A percentile compares a stretch with the other conserved stretches of the same genome.
phyloP scores from a whole-genome alignment of 2,329 filamentous ascomycete genomes.

The Colletotrichum sp. region DNA sequence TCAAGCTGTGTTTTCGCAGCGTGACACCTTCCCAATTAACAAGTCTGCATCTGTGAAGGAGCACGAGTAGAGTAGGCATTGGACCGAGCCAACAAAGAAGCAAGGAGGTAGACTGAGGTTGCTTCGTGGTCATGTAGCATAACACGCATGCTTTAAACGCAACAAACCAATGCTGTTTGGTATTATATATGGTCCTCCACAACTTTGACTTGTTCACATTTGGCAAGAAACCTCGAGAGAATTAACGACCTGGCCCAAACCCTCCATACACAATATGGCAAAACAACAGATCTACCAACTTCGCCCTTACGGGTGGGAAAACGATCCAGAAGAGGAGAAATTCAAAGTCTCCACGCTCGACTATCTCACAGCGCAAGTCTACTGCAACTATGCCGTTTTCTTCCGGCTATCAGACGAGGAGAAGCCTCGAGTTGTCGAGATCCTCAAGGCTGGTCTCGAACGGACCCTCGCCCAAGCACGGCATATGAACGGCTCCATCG shows the following conservation, averaged over 20 bases:
- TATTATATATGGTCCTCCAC: neutral
- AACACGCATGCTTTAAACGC: neutral
- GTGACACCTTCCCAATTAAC: neutral
- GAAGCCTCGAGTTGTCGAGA: constrained; percentile 13
- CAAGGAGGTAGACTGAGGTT: neutral
- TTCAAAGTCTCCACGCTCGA: constrained; percentile 42
- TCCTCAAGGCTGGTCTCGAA: constrained; percentile 40
- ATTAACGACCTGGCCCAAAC: fast-evolving
- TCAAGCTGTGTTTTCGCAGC: neutral
- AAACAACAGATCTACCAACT: constrained; percentile 31
- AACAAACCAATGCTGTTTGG: neutral
- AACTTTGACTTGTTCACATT: fast-evolving
- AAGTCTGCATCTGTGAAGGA: neutral
- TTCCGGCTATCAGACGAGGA: constrained; percentile 38
- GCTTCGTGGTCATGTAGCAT: neutral
- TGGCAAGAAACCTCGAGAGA: neutral
- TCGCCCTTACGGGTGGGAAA: constrained; percentile 39
- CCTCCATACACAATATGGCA: constrained; percentile 26
- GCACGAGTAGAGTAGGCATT: neutral
- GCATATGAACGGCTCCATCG: constrained; percentile 44
- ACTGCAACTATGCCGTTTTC: constrained; percentile 44
- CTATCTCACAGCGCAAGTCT: constrained; percentile 35
- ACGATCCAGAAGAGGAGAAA: constrained; percentile 38
- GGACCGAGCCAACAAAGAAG: neutral
- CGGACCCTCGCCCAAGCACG: constrained; percentile 39